Percentiles rank a stretch among this genome's conserved stretches.
These are phyloP conservation scores for Calonectria honghensis DNA, from an alignment of 2,329 filamentous ascomycete genomes.

Conservation along the genomic window DNA sequence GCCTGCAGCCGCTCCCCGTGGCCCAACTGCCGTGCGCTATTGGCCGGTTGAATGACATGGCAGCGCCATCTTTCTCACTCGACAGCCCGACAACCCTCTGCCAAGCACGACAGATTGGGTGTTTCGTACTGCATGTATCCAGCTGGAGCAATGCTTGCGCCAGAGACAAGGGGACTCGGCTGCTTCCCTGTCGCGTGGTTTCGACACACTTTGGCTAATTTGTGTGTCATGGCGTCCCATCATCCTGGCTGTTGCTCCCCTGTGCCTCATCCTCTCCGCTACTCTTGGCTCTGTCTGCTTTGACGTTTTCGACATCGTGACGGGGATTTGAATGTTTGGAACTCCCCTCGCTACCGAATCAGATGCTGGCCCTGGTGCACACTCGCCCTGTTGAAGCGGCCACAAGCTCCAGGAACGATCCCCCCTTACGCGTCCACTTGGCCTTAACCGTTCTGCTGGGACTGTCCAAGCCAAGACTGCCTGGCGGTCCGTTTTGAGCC, in stretches of 20 bases:
- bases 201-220: neutral
- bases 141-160: neutral
- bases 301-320: slow-evolving; percentile 11
- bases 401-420: slow-evolving; percentile 24
- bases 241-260: slow-evolving; percentile 21
- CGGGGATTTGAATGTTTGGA: slow-evolving; percentile 35
- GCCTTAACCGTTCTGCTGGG: slow-evolving; percentile 46
- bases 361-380: slow-evolving; percentile 45
- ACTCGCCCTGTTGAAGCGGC: slow-evolving; percentile 28
- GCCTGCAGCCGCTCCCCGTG: slow-evolving; percentile 38
- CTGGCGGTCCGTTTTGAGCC: slow-evolving; percentile 27
- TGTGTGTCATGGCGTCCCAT: slow-evolving; percentile 42
- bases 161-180: neutral
- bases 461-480: slow-evolving; percentile 17
- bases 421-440: slow-evolving; percentile 35
- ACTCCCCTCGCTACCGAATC: slow-evolving; percentile 45
- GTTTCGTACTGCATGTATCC: slow-evolving; percentile 16
- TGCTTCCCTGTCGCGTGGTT: slow-evolving; percentile 30
- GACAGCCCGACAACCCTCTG: slow-evolving; percentile 23
- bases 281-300: slow-evolving; percentile 6
- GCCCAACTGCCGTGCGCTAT: slow-evolving; percentile 43
- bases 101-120: slow-evolving; percentile 25
- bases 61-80: slow-evolving; percentile 12
- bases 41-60: slow-evolving; percentile 35
- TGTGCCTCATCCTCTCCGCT: slow-evolving; percentile 8